These are phyloP conservation scores for Boletus reticulatus DNA, from an alignment of 768 basidiomycete species.

Conservation along the genomic window DNA sequence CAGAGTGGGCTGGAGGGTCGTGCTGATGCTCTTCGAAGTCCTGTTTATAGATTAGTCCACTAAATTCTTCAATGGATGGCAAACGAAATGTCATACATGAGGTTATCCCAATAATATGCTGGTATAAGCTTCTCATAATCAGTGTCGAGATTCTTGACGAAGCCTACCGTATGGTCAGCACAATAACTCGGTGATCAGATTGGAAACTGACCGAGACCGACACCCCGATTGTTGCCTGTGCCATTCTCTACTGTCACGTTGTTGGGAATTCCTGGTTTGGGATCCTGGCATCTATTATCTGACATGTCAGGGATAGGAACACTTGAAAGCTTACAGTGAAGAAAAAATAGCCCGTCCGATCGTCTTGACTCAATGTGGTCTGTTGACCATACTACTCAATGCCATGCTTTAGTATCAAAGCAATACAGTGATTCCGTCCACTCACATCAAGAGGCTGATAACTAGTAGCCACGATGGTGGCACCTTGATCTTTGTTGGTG, in stretches of 20 bases:
- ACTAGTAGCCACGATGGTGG: background rate
- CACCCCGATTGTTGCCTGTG: background rate
- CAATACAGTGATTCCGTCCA: background rate
- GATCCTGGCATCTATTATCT: background rate
- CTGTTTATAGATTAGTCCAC: background rate
- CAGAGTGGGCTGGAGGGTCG: background rate
- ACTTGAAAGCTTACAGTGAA: background rate
- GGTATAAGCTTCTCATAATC: background rate
- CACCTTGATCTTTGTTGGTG: background rate
- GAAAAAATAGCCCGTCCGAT: background rate
- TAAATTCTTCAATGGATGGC: background rate
- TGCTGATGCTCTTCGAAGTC: background rate
- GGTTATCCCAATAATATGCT: background rate
- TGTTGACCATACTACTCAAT: background rate
- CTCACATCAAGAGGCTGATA: background rate
- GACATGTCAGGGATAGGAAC: background rate
- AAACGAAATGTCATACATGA: background rate
- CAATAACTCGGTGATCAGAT: background rate
- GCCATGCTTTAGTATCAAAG: background rate
- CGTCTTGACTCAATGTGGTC: background rate
- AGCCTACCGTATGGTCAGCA: background rate
- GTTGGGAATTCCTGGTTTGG: rapidly evolving
- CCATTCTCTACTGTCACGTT: background rate
- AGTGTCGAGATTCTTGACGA: background rate
- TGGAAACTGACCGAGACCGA: background rate